A percentile compares a stretch with the other conserved stretches of the same genome.
Evolutionary conservation across 2,329 filamentous ascomycete genomes (phyloP).

Genomic region (Ascosphaera apis): DNA sequence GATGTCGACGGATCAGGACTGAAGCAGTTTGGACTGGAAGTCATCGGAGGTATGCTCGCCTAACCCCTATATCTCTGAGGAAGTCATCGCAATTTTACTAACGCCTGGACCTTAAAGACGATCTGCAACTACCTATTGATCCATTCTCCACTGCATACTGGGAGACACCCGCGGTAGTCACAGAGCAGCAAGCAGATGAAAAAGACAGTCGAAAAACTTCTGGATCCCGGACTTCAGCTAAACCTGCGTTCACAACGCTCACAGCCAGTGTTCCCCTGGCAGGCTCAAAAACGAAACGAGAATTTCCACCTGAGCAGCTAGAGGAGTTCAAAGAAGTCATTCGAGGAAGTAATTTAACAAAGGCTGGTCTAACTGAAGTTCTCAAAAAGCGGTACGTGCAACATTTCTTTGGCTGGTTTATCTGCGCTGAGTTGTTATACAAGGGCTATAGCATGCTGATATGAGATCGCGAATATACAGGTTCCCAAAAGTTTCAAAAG

Average conservation of each 20-base stretch:
- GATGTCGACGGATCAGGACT: too few relatives aligned
- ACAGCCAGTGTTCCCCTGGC: neutral
- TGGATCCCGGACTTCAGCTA: neutral
- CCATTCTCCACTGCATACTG: conserved; percentile 72
- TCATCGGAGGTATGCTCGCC: too few relatives aligned
- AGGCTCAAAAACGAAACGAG: conserved; percentile 13
- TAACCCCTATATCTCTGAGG: too few relatives aligned
- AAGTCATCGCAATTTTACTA: too few relatives aligned
- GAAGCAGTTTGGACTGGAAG: too few relatives aligned
- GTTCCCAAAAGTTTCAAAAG: conserved; percentile 47
- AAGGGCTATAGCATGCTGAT: conserved; percentile 2
- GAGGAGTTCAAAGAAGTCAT: conserved; percentile 46
- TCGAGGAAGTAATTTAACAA: conserved; percentile 47
- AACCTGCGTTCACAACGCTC: conserved; percentile 6
- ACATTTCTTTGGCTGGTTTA: neutral
- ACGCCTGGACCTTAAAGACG: too few relatives aligned
- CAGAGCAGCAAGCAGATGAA: too few relatives aligned
- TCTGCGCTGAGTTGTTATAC: conserved; percentile 1
- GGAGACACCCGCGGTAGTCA: conserved; percentile 19
- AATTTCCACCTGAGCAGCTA: conserved; percentile 36
- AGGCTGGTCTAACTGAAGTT: conserved; percentile 50
- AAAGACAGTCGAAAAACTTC: too few relatives aligned
- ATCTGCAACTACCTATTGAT: conserved; percentile 41
- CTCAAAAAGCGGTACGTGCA: conserved; percentile 41
- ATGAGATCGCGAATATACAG: conserved; percentile 16